Percentiles rank a stretch among this genome's conserved stretches.
These are phyloP conservation scores for Scleroderma citrinum DNA, from an alignment of 768 basidiomycete species.

Conservation along the genomic window DNA sequence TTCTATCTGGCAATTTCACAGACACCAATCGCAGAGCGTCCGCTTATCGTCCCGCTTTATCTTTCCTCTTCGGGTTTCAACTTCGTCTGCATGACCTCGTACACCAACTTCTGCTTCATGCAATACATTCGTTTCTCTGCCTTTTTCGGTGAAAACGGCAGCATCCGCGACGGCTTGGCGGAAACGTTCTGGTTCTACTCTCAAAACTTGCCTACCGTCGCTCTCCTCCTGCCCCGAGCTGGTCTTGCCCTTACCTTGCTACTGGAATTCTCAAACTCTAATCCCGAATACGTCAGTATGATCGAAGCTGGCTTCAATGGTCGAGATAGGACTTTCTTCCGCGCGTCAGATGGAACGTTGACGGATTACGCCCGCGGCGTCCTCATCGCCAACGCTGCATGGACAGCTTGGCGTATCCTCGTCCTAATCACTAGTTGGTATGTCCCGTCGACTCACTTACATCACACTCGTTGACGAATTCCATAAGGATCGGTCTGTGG, in stretches of 20 bases:
- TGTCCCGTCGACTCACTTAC: not conserved
- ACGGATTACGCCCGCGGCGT: slow-evolving; percentile 76
- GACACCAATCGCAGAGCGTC: slow-evolving; percentile 55
- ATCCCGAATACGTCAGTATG: slow-evolving; percentile 41
- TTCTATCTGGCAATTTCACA: slow-evolving; percentile 13
- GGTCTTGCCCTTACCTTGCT: slow-evolving; percentile 69
- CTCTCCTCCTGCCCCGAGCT: slow-evolving; percentile 78
- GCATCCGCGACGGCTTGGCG: slow-evolving; percentile 56
- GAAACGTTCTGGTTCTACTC: slow-evolving; percentile 81
- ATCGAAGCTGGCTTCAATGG: slow-evolving; percentile 41
- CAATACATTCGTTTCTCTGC: slow-evolving; percentile 72
- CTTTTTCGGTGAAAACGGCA: slow-evolving; percentile 47
- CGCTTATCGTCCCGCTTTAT: slow-evolving; percentile 77
- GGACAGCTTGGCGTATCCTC: slow-evolving; percentile 71
- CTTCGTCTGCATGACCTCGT: slow-evolving; percentile 71
- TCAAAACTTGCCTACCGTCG: slow-evolving; percentile 79
- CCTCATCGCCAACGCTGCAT: slow-evolving; percentile 72
- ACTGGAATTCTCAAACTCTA: slow-evolving; percentile 52
- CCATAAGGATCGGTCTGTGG: slow-evolving; percentile 72
- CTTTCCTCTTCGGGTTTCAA: slow-evolving; percentile 75
- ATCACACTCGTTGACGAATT: not conserved
- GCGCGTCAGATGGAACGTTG: slow-evolving; percentile 52
- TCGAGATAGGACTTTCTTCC: slow-evolving; percentile 76
- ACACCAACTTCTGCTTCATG: slow-evolving; percentile 79
- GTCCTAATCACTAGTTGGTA: slow-evolving; percentile 70